Percentiles rank a stretch among this genome's conserved stretches.
Evolutionary conservation across 164 flowering plant species (phyloP).

Genomic region (Piper longum): DNA sequence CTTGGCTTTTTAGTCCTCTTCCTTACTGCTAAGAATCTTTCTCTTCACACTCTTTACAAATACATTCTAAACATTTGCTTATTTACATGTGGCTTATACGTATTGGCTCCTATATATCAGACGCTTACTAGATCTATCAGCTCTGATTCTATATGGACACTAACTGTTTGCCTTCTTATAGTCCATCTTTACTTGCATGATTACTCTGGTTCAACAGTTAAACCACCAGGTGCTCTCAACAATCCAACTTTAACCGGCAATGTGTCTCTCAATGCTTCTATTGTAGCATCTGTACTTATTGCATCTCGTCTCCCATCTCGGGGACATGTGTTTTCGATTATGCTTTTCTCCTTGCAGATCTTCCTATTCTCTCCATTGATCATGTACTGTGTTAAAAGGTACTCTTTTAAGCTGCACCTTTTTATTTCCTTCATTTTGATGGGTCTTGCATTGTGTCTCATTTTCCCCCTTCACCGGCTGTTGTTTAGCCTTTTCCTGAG

Average conservation of each 20-base stretch:
- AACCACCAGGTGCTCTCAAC: conserved; percentile 57
- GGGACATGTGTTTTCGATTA: conserved; percentile 67
- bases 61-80: conserved; percentile 59
- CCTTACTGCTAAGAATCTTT: conserved; percentile 49
- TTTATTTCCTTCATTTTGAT: conserved; percentile 51
- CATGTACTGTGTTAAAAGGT: conserved; percentile 63
- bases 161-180: conserved; percentile 51
- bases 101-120: conserved; percentile 75
- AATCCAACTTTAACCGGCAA: conserved; percentile 70
- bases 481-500: conserved; percentile 43
- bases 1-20: conserved; percentile 65
- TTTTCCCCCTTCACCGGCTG: conserved; percentile 37
- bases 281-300: conserved; percentile 83
- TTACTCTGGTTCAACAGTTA: conserved; percentile 65
- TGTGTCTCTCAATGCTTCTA: conserved; percentile 77
- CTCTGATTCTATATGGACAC: conserved; percentile 91
- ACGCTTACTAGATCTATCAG: conserved; percentile 86
- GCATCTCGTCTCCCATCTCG: conserved; percentile 92
- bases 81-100: conserved; percentile 58
- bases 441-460: conserved; percentile 36
- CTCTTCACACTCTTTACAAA: conserved; percentile 35
- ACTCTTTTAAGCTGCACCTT: conserved; percentile 55
- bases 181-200: conserved; percentile 91
- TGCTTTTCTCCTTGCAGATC: conserved; percentile 86
- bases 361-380: conserved; percentile 88